Evolutionary conservation across 768 basidiomycete genomes (phyloP).

Genomic region (Gyrodon lividus): DNA sequence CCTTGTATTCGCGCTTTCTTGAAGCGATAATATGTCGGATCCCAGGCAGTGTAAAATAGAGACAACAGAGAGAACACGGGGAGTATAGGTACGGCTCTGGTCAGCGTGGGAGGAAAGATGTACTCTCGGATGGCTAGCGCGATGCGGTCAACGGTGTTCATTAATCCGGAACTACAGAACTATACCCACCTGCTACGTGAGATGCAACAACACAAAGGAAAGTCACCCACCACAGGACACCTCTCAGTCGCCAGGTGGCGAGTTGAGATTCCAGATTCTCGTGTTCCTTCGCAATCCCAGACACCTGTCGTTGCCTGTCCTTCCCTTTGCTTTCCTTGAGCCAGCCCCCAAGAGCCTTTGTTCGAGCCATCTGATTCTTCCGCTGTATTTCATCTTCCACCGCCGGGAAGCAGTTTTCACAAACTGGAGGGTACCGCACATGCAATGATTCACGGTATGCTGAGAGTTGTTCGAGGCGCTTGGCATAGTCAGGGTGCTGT

Average conservation of each 20-base stretch:
- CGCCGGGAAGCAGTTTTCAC: conserved; percentile 66
- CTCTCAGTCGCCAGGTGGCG: conserved; percentile 67
- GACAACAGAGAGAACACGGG: conserved; percentile 57
- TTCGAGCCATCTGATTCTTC: conserved; percentile 81
- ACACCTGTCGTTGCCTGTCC: conserved; percentile 50
- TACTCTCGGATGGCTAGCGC: conserved; percentile 21
- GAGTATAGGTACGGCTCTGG: conserved; percentile 38
- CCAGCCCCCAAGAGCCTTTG: conserved; percentile 71
- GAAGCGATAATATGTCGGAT: conserved; percentile 71
- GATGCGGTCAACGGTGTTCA: not conserved
- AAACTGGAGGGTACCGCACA: conserved; percentile 84
- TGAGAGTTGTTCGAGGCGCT: conserved; percentile 60
- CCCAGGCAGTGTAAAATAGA: conserved; percentile 80
- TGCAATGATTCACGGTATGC: conserved; percentile 76
- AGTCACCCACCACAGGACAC: conserved; percentile 60
- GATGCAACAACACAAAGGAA: conserved; percentile 41
- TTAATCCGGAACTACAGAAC: not conserved
- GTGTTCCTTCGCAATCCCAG: conserved; percentile 38
- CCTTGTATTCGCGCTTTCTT: conserved; percentile 66
- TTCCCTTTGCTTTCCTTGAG: conserved; percentile 66
- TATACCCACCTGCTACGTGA: conserved; percentile 47
- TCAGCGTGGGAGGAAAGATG: conserved; percentile 17
- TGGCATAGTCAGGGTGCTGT: conserved; percentile 72
- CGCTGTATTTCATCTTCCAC: conserved; percentile 80
- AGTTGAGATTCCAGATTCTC: conserved; percentile 51